Base-by-base conservation (phyloP, 2,329 filamentous ascomycete species). In the Diaporthe caulivora region DNA sequence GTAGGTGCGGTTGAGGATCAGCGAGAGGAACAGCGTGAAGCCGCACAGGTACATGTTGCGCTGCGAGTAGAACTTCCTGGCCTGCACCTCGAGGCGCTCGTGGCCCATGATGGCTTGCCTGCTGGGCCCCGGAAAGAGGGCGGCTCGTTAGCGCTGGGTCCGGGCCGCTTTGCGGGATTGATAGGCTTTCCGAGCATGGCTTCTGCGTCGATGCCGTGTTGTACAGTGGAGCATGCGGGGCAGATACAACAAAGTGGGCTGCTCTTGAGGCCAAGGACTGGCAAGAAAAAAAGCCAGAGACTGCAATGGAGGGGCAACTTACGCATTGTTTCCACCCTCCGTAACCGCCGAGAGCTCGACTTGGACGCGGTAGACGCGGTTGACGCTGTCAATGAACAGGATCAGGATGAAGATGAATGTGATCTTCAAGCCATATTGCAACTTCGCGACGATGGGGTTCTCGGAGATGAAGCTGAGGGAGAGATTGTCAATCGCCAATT, bases 1-100 rank as follows among this genome's bases (percentile, higher is more conserved):
- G 88, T 98, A 99, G 81, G 97, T 99, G 82, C 97, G 96, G 92
- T 99, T 98, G 82, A 97, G 94, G 85, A 99, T 99, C 77, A 99
- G 90, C 70, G 96, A 98, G 76, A 99, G 93, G 91, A 99, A 98
- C 76, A 99, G 93, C 7, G 97, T 99, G 89, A 99, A 99, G 79
- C 97, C 97, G 85, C 97, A 98, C 76, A 99, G 95, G 87, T 99
- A 99, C 97, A 99, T 99, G 92, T 99, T 99, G 85, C 97, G 95
- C 88, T 99, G 96, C 76, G 95, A 98, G 90, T 99, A 99, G 89
- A 99, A 99, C 87, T 99, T 99, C 90, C 97, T 95, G 77, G 97
- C 96, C 86, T 99, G 97, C 69, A 98, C 96, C 86, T 99, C 97
- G 90, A 97, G 95, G 77, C 97, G 96, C 83, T 98, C 97, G 82